A percentile compares a stretch with the other conserved stretches of the same genome.
phyloP scores from a whole-genome alignment of 2,329 filamentous ascomycete species.

The Pseudogymnoascus destructans region DNA sequence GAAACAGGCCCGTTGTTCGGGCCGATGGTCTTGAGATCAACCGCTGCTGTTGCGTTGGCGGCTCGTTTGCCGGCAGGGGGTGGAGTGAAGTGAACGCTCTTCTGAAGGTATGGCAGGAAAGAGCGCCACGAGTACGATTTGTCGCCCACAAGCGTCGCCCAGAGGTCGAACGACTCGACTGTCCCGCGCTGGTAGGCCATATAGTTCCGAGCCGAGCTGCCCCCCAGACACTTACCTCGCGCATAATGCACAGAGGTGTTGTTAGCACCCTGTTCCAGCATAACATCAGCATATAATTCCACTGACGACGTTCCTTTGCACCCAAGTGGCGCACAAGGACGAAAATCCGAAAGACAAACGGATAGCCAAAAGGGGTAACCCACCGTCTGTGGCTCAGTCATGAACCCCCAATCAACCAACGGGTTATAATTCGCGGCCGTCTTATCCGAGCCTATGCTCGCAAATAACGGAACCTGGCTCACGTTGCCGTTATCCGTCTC shows the following conservation, averaged over 20 bases:
- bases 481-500: constrained; percentile 15
- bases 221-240: constrained; percentile 24
- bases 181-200: constrained; percentile 29
- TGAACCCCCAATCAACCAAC: constrained; percentile 23
- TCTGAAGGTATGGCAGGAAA: constrained; percentile 30
- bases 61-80: constrained; percentile 12
- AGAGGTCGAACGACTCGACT: constrained; percentile 26
- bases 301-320: neutral
- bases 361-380: neutral
- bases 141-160: constrained; percentile 30
- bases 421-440: neutral
- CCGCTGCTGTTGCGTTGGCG: constrained; percentile 10
- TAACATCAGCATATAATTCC: constrained; percentile 11
- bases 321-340: neutral
- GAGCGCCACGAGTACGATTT: constrained; percentile 30
- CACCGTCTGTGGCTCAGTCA: constrained; percentile 21
- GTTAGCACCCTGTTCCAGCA: constrained; percentile 12
- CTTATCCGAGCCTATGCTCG: neutral
- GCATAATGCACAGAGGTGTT: constrained; percentile 20
- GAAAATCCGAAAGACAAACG: constrained; percentile 9
- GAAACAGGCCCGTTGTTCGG: neutral
- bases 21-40: neutral
- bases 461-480: constrained; percentile 9
- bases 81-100: constrained; percentile 28
- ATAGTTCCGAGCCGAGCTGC: constrained; percentile 23